These are phyloP conservation scores for Plectosphaerella cucumerina DNA, from an alignment of 2,329 filamentous ascomycete genomes.

Conservation along the genomic window DNA sequence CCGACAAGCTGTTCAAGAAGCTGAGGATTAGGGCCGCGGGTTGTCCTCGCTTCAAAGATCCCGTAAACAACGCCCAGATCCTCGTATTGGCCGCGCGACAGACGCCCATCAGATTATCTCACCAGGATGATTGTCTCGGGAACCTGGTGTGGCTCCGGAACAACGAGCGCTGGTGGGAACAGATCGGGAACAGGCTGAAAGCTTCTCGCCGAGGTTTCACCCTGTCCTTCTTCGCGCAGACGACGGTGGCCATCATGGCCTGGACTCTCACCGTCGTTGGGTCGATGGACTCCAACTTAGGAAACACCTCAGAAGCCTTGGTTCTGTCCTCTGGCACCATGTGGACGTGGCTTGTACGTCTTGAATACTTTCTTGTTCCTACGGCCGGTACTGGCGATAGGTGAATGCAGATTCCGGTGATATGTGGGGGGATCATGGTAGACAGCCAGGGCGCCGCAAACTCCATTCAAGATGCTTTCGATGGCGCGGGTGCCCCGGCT, in stretches of 20 bases:
- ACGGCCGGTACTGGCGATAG: not conserved
- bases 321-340: slow-evolving; percentile 12
- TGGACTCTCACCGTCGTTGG: slow-evolving; percentile 12
- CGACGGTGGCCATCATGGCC: slow-evolving; percentile 10
- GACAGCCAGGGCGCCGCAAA: slow-evolving; percentile 10
- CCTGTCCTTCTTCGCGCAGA: slow-evolving; percentile 12
- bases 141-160: slow-evolving; percentile 11
- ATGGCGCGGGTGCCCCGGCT: slow-evolving; percentile 2
- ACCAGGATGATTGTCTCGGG: slow-evolving; percentile 10
- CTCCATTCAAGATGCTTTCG: slow-evolving; percentile 8
- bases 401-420: slow-evolving; percentile 9
- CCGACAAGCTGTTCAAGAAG: slow-evolving; percentile 6
- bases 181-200: slow-evolving; percentile 6
- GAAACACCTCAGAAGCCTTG: slow-evolving; percentile 10
- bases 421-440: slow-evolving; percentile 12
- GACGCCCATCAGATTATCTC: slow-evolving; percentile 9
- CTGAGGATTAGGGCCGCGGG: slow-evolving; percentile 4
- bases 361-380: not conserved
- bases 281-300: slow-evolving; percentile 10
- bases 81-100: slow-evolving; percentile 14
- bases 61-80: slow-evolving; percentile 8
- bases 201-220: slow-evolving; percentile 12
- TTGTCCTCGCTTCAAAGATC: not conserved
- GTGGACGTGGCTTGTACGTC: slow-evolving; percentile 15
- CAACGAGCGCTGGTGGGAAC: slow-evolving; percentile 13